These are phyloP conservation scores for Dissophora ornata DNA, from an alignment of 192 early-diverging fungal species.

Conservation along the genomic window DNA sequence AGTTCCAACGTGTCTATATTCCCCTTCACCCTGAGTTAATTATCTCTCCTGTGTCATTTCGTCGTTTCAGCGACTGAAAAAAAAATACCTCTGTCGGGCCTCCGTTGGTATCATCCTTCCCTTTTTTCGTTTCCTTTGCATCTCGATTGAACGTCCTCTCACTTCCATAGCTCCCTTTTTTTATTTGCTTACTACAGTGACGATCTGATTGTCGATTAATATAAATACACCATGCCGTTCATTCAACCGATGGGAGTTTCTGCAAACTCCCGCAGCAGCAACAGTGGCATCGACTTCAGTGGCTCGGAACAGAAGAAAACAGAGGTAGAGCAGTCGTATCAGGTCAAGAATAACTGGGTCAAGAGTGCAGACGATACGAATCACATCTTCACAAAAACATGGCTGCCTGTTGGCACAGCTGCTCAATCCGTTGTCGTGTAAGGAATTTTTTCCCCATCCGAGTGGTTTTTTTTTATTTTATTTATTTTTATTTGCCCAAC, in stretches of 20 bases:
- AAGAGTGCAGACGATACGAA: conserved; percentile 23
- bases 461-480: too few relatives aligned
- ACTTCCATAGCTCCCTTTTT: too few relatives aligned
- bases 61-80: too few relatives aligned
- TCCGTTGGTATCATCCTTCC: not conserved
- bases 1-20: not conserved
- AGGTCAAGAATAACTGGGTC: conserved; percentile 35
- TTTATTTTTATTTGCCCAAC: too few relatives aligned
- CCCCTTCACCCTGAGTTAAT: not conserved
- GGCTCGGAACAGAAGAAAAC: not conserved
- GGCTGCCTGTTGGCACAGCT: conserved; percentile 13
- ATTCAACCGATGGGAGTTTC: conserved; percentile 34
- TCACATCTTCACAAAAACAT: conserved; percentile 44
- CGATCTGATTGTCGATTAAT: too few relatives aligned
- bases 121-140: too few relatives aligned
- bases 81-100: too few relatives aligned
- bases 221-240: conserved; percentile 26
- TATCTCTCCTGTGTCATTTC: too few relatives aligned
- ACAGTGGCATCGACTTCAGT: not conserved
- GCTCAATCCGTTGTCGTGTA: conserved; percentile 34
- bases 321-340: conserved; percentile 9
- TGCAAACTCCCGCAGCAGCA: not conserved
- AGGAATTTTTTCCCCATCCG: too few relatives aligned
- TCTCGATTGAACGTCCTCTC: too few relatives aligned
- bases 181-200: conserved; percentile 3